Percentiles rank a stretch among this genome's conserved stretches.
phyloP scores from a whole-genome alignment of 208 protist species.

The Herpetomonas tarakana region DNA sequence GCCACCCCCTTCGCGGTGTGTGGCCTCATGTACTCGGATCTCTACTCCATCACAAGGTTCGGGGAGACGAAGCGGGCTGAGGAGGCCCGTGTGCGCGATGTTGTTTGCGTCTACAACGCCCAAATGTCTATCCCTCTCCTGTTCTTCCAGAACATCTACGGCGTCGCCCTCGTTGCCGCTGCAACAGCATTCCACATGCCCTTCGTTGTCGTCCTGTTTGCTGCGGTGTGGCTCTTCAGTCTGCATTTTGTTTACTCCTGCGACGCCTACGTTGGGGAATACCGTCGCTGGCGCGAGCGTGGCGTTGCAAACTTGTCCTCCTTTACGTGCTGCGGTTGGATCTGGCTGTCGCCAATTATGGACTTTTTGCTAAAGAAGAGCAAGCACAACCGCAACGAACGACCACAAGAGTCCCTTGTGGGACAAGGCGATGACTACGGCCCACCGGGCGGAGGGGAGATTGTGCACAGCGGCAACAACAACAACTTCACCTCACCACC shows the following conservation, averaged over 20 bases:
- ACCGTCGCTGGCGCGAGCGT: conserved; percentile 24
- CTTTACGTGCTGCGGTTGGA: conserved; percentile 4
- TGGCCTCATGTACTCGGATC: conserved; percentile 50
- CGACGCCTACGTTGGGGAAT: conserved; percentile 36
- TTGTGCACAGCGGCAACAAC: not conserved
- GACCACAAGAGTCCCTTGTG: too few relatives aligned
- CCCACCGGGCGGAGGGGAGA: not conserved
- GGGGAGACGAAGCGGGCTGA: not conserved
- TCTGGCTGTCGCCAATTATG: conserved; percentile 28
- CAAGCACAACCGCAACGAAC: too few relatives aligned
- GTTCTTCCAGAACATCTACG: conserved; percentile 54
- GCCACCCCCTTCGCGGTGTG: conserved; percentile 57
- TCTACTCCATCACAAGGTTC: conserved; percentile 23
- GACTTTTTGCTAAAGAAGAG: conserved; percentile 9
- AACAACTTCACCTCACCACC: not conserved
- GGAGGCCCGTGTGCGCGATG: conserved; percentile 19
- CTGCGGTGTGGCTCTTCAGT: conserved; percentile 27
- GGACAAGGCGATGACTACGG: too few relatives aligned
- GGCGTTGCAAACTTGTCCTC: conserved; percentile 1
- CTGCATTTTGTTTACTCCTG: conserved; percentile 32
- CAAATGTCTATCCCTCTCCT: conserved; percentile 49
- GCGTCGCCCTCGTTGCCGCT: conserved; percentile 39
- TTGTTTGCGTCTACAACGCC: conserved; percentile 43
- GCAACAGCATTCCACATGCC: conserved; percentile 60
- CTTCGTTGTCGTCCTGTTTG: conserved; percentile 48